Conservation (phyloP, 176 grass and related monocot species). For the Eleusine coracana region DNA sequence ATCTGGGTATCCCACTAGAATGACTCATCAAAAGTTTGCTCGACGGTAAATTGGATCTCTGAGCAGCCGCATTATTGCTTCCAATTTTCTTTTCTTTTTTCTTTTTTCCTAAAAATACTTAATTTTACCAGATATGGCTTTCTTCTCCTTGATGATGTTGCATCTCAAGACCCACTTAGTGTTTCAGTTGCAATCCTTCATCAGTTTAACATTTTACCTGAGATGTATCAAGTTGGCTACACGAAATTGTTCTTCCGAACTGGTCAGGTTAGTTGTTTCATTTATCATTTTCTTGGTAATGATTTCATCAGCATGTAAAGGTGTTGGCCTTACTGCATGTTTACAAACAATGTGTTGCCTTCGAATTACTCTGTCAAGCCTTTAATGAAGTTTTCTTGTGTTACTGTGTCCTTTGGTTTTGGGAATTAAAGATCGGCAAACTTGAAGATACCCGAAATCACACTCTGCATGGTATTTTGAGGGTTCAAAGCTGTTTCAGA, state of each 20-base stretch:
- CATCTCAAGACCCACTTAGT: slow-evolving; percentile 92
- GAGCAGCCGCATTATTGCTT: slow-evolving; percentile 24
- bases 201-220: slow-evolving; percentile 95
- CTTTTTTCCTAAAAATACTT: neutral
- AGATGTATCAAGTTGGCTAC: slow-evolving; percentile 99
- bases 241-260: slow-evolving; percentile 98
- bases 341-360: neutral
- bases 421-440: slow-evolving; percentile 69
- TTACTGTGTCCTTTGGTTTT: slow-evolving; percentile 22
- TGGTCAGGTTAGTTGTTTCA: slow-evolving; percentile 72
- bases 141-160: slow-evolving; percentile 86
- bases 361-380: slow-evolving; percentile 8
- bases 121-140: slow-evolving; percentile 80
- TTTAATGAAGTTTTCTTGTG: slow-evolving; percentile 35
- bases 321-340: slow-evolving; percentile 28
- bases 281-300: slow-evolving; percentile 24
- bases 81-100: neutral
- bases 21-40: slow-evolving; percentile 98
- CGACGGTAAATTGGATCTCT: slow-evolving; percentile 64
- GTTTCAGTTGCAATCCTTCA: slow-evolving; percentile 98
- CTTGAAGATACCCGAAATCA: slow-evolving; percentile 97
- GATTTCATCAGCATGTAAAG: slow-evolving; percentile 13
- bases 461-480: slow-evolving; percentile 94
- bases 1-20: slow-evolving; percentile 97
- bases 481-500: slow-evolving; percentile 98